A percentile compares a stretch with the other conserved stretches of the same genome.
Conservation (phyloP, 169 alveolate species). For the Theileria annulata region DNA sequence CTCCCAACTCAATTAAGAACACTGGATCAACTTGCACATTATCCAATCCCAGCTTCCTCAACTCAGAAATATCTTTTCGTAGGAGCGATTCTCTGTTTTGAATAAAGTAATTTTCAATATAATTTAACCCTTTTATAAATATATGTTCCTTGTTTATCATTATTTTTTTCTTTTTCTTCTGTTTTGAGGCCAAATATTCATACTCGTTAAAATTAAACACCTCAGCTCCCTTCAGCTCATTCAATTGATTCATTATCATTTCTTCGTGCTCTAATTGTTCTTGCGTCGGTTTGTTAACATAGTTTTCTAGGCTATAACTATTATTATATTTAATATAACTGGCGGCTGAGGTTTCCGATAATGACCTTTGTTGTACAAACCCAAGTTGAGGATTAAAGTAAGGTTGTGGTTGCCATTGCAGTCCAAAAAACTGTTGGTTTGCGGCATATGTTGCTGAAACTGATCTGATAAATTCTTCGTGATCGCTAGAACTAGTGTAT, state of each 20-base stretch:
- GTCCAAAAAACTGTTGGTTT: not conserved
- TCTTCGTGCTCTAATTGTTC: not conserved
- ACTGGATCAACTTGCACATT: conserved; percentile 28
- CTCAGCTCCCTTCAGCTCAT: conserved; percentile 1
- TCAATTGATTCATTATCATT: not conserved
- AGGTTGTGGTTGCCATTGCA: conserved; percentile 1
- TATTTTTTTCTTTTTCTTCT: conserved; percentile 4
- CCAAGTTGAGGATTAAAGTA: not conserved
- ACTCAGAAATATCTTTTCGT: not conserved
- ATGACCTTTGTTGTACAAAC: conserved; percentile 4
- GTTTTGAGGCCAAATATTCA: not conserved
- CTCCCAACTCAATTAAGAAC: conserved; percentile 47
- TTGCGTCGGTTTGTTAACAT: not conserved
- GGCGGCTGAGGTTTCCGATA: conserved; percentile 3
- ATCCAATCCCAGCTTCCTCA: conserved; percentile 11
- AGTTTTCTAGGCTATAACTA: not conserved
- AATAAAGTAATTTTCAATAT: conserved; percentile 10
- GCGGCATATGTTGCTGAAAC: conserved; percentile 4
- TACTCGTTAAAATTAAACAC: conserved; percentile 3
- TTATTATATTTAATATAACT: not conserved
- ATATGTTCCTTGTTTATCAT: not conserved
- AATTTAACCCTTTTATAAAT: conserved; percentile 15
- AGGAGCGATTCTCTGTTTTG: not conserved
- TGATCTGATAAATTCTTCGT: conserved; percentile 13
- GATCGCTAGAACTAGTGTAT: conserved; percentile 46